Evolutionary conservation across 495 filamentous ascomycete genomes (phyloP), one percentile per base, ranked within the genome.

Genomic region (Penicillium daleae): DNA sequence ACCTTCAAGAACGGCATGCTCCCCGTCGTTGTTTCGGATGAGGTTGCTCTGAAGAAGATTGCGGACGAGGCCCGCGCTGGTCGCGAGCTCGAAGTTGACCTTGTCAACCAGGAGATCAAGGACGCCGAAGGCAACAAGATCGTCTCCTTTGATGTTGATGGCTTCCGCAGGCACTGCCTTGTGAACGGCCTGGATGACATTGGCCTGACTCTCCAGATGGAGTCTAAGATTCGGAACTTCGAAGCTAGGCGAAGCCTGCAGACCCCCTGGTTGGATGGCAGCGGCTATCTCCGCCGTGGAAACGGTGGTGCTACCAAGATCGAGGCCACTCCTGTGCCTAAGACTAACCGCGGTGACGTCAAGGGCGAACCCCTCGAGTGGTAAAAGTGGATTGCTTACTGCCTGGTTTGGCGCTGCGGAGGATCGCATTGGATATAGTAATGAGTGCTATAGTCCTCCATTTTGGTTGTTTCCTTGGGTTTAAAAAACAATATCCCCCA

Each of bases 1-100:
- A 96, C 92, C 19, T 97, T 97, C 86, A 99, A 99, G 85, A 99
- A 99, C 80, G 95, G 94, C 77, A 99, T 99, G 95, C 84, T 99
- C 39, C 93, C 94, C 27, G 85, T 97, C 64, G 77, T 83, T 39
- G 90, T 99, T 74, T 79, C 82, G 35, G 85, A 93, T 74, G 72
- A 87, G 50, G 83, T 67, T 9, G 85, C 82, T 17, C 82, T 98
- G 4, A 81, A 87, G 9, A 81, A 78, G 66, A 88, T 99, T 63
- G 89, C 90, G 42, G 87, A 84, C 26, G 92, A 96, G 77, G 93
- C 94, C 32, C 83, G 82, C 50, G 90, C 90, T 27, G 93, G 93
- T 49, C 85, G 83, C 64, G 94, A 97, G 76, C 80, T 99, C 69
- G 93, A 97, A 75, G 85, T 99, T 64, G 95, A 98, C 72, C 89